Evolutionary conservation across 1,139 yeast species (phyloP), one percentile per base, ranked within the genome.

Genomic region (Pneumocystis sp.): DNA sequence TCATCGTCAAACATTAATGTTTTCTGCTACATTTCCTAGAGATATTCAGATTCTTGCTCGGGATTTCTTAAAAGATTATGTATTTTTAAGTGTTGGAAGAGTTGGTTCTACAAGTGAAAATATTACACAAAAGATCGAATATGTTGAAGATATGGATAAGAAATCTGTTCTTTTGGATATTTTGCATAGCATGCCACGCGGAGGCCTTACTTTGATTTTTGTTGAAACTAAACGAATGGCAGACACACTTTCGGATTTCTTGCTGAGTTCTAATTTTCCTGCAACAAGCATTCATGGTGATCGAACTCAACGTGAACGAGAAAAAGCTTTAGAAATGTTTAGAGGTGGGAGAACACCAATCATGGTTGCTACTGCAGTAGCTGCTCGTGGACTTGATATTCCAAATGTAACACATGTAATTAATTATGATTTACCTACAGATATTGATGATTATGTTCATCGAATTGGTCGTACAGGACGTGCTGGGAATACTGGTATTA

Each of bases 381-480:
- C 98, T 69, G 97, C 97, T 66, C 89, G 98, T 84, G 98, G 98
- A 81, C 84, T 93, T 77, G 98, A 93, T 85, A 93, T 93, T 82
- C 97, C 98, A 76, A 93, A 93, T 76, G 98, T 93, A 72, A 87
- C 96, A 62, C 97, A 91, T 76, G 98, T 93, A 74, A 87, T 93
- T 79, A 93, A 93, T 83, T 93, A 86, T 76, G 98, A 93, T 76
- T 83, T 93, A 77, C 98, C 98, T 75, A 82, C 89, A 75, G 97
- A 93, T 78, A 88, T 91, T 74, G 98, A 93, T 78, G 98, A 93
- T 79, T 93, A 93, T 76, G 98, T 93, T 70, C 98, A 93, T 81
- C 89, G 98, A 82, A 93, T 93, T 76, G 98, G 98, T 83, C 95
- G 98, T 86, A 93, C 98, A 74, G 98, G 98, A 79, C 95, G 98